Percentiles rank a stretch among this genome's conserved stretches.
Evolutionary conservation across 371 early-diverging fungal genomes (phyloP).

Genomic region (Parasitella parasitica): DNA sequence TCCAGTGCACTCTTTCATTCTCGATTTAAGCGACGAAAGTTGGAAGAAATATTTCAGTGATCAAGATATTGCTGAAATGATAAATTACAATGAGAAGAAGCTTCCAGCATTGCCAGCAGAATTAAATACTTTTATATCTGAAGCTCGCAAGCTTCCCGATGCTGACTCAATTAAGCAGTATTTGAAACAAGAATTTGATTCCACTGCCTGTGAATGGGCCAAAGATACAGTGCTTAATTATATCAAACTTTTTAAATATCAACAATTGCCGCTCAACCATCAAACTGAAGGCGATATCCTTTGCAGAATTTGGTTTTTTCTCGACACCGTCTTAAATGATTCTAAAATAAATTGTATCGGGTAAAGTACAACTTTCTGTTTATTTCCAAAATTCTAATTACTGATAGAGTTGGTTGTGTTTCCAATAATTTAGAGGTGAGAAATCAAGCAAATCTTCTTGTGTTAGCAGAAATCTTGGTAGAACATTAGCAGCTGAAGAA

Average conservation of each 20-base stretch:
- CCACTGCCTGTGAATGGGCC: constrained; percentile 20
- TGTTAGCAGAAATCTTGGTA: constrained; percentile 13
- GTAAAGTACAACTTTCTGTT: neutral
- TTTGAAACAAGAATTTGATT: constrained; percentile 7
- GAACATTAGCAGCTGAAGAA: neutral
- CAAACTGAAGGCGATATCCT: too few species aligned
- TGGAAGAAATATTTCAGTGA: constrained; percentile 13
- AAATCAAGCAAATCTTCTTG: constrained; percentile 18
- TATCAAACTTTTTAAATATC: too few species aligned
- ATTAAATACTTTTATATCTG: too few species aligned
- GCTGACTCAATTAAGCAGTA: constrained; percentile 6
- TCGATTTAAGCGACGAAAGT: constrained; percentile 14
- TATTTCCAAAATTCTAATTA: constrained; percentile 19
- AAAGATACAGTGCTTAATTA: constrained; percentile 9
- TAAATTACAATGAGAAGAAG: neutral
- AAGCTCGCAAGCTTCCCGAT: constrained; percentile 5
- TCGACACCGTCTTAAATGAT: too few species aligned
- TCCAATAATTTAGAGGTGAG: constrained; percentile 18
- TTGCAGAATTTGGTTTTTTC: too few species aligned
- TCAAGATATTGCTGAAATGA: constrained; percentile 17
- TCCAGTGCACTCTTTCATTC: constrained; percentile 16
- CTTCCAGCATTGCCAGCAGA: neutral
- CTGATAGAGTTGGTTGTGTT: constrained; percentile 5
- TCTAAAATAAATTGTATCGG: too few species aligned
- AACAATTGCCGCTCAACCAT: too few species aligned